Base-by-base conservation (phyloP, 495 filamentous ascomycete genomes). In the Annulohypoxylon stygium region DNA sequence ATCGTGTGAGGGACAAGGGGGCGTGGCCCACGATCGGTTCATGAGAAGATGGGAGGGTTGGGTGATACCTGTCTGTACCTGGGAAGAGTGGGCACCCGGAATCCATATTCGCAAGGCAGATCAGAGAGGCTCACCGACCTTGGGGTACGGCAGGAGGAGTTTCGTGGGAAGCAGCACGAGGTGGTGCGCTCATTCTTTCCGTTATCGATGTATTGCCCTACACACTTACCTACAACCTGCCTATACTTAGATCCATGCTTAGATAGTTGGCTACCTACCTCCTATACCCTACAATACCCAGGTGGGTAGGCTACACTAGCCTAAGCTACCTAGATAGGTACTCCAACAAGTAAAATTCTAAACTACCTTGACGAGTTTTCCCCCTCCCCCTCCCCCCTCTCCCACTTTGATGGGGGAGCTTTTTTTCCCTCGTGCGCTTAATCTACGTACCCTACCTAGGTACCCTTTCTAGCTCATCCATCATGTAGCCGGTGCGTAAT, bases 161-260 rank as follows among this genome's bases (percentile, higher is more conserved):
- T 47, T 61, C 30, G 54, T 18, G 18, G 53, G 70, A 65, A 41
- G 47, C 55, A 65, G 55, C 45, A 65, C 70, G 18, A 69, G 54
- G 60, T 65, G 36, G 48, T 36, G 48, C 58, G 23, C 51, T 60
- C 51, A 62, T 58, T 57, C 57, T 30, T 41, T 51, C 50, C 57
- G 41, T 63, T 63, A 67, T 68, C 70, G 50, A 51, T 73, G 70
- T 67, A 25, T 60, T 63, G 68, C 64, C 30, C 25, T 26, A 30
- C 10, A 50, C 47, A 23, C 7, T 3, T 50, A 54, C 50, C 50
- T 34, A 61, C 7, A n/a, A 36, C 33, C n/a, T 57, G 36, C 53
- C 53, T 43, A 43, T 43, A 43, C 39, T 43, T 43, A 43, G 39
- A 23, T 23, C 20, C 20, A 23, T 23, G 20, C 20, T 14, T 43